Evolutionary conservation across 2,329 filamentous ascomycete species (phyloP), one percentile per base, ranked within the genome.

Genomic region (Colletotrichum spaethianum): DNA sequence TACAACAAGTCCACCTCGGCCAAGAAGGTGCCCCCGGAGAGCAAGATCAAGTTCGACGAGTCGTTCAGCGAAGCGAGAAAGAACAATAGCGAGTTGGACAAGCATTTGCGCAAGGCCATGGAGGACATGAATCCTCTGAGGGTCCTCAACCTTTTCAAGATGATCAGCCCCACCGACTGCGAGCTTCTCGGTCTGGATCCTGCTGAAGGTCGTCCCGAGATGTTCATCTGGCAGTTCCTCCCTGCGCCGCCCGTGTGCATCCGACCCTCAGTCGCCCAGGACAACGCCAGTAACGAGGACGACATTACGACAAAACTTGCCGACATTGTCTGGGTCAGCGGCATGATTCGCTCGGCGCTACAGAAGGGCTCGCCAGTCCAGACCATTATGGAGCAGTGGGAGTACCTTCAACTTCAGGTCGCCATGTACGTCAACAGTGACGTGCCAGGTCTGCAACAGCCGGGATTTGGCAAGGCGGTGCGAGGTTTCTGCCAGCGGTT

Each of bases 361-460:
- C 88, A 93, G 73, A 95, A 94, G 76, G 96, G 96, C 12, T 93
- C 95, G 18, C 91, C 94, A 0, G 89, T 99, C 2, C 90, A 93
- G 75, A 97, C 94, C 0, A 93, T 98, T 68, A 97, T 98, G 92
- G 96, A 99, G 80, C 95, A 98, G 77, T 99, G 96, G 96, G 96
- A 99, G 79, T 98, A 96, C 78, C 86, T 99, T 73, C 96, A 98
- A 79, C 88, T 98, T 11, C 95, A 98, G 78, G 93, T 98, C 72
- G 96, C 96, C 73, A 95, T 98, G 88, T 98, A 99, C 80, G 96
- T 99, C 81, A 98, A 99, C 84, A 98, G 95, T 74, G 95, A 98
- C 77, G 92, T 97, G 2, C 96, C 96, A 0, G 96, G 96, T 36
- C 88, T 99, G n/a, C 92, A 95, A 76, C 94, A 97, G 77, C 92